A percentile compares a stretch with the other conserved stretches of the same genome.
Conservation (phyloP, 2,329 filamentous ascomycete species). For the Rutstroemia sp. region DNA sequence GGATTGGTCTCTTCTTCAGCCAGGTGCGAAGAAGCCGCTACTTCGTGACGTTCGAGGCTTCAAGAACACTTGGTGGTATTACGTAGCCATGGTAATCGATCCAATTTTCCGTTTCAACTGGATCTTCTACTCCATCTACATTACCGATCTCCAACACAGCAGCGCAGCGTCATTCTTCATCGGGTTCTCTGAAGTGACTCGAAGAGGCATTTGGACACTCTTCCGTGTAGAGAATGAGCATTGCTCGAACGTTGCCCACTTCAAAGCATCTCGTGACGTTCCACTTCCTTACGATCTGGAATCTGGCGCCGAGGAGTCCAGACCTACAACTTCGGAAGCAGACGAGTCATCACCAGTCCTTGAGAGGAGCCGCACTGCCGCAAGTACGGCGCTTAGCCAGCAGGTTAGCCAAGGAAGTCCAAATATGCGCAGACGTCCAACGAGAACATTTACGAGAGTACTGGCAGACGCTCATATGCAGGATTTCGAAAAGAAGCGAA, state of each 20-base stretch:
- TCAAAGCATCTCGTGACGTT: constrained; percentile 82
- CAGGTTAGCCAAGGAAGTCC: constrained; percentile 8
- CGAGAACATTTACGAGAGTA: constrained; percentile 48
- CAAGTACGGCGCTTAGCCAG: constrained; percentile 18
- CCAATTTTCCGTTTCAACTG: constrained; percentile 85
- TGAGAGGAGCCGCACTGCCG: constrained; percentile 17
- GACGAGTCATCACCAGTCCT: constrained; percentile 8
- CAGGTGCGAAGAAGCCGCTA: constrained; percentile 56
- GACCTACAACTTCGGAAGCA: not conserved
- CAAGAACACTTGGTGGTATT: constrained; percentile 77
- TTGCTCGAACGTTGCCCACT: constrained; percentile 82
- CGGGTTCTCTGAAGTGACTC: constrained; percentile 69
- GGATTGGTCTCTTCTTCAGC: constrained; percentile 90
- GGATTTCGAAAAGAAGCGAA: constrained; percentile 80
- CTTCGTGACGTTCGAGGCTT: constrained; percentile 76
- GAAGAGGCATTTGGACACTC: constrained; percentile 83
- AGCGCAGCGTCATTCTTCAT: constrained; percentile 75
- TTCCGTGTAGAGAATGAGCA: constrained; percentile 98
- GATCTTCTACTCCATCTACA: constrained; percentile 82
- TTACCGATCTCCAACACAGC: constrained; percentile 72
- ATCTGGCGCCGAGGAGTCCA: constrained; percentile 12
- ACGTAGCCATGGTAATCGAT: constrained; percentile 74
- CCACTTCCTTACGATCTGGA: constrained; percentile 64
- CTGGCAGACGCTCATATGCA: constrained; percentile 79
- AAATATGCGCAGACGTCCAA: constrained; percentile 11